phyloP scores from a whole-genome alignment of 2,329 filamentous ascomycete genomes.

The Nannizziopsis barbatae region DNA sequence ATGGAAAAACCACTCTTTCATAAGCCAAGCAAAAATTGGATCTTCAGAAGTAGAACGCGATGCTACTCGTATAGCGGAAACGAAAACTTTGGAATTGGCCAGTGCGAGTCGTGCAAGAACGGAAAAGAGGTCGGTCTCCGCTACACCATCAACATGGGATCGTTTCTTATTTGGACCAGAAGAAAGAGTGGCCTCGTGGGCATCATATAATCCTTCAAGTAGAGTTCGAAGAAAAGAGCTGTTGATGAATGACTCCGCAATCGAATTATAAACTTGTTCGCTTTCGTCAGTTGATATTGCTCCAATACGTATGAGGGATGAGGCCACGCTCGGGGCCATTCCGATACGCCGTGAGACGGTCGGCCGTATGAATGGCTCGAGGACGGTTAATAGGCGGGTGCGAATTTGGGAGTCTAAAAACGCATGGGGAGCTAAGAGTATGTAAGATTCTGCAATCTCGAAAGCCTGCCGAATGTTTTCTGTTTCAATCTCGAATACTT shows the following conservation, averaged over 20 bases:
- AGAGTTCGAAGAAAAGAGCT: conserved; percentile 53
- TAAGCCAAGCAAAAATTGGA: conserved; percentile 32
- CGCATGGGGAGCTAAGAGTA: conserved; percentile 49
- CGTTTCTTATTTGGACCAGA: conserved; percentile 66
- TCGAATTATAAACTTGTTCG: conserved; percentile 47
- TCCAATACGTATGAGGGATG: conserved; percentile 54
- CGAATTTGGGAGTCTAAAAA: conserved; percentile 33
- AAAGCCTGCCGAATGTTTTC: conserved; percentile 53
- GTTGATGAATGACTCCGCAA: conserved; percentile 55
- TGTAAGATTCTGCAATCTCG: conserved; percentile 57
- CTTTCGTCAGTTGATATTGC: conserved; percentile 48
- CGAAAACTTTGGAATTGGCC: conserved; percentile 58
- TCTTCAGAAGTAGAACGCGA: conserved; percentile 24
- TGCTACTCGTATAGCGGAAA: conserved; percentile 39
- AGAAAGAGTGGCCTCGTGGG: conserved; percentile 64
- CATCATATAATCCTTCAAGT: conserved; percentile 54
- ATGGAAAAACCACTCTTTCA: conserved; percentile 40
- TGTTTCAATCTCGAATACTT: conserved; percentile 55
- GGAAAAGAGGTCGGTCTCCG: conserved; percentile 74
- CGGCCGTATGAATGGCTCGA: conserved; percentile 32
- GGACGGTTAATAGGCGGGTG: conserved; percentile 28
- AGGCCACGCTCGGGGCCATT: conserved; percentile 42
- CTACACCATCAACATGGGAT: conserved; percentile 59
- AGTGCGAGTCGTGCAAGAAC: conserved; percentile 70
- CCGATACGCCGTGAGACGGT: conserved; percentile 31